phyloP scores from a whole-genome alignment of 31 red algal species.

The Endocladia muricata region DNA sequence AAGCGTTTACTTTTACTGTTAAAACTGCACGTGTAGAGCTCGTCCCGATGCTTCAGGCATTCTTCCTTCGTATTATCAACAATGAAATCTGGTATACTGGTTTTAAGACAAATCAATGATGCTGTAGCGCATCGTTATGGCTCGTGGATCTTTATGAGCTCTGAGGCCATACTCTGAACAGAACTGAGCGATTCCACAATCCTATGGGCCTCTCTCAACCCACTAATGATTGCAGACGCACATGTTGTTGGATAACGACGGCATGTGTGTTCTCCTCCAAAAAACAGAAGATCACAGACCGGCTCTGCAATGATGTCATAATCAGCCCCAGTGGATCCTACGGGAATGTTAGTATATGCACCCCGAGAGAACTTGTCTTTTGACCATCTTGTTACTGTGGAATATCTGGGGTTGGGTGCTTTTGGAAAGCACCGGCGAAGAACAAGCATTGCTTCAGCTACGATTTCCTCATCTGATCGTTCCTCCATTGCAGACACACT shows the following conservation, averaged over 20 bases:
- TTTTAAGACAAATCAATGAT: too few relatives aligned
- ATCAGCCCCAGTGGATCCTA: constrained; percentile 66
- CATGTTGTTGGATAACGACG: constrained; percentile 77
- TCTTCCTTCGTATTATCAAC: too few relatives aligned
- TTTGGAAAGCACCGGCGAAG: constrained; percentile 62
- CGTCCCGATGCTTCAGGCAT: too few relatives aligned
- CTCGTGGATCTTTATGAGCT: too few relatives aligned
- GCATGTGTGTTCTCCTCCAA: constrained; percentile 88
- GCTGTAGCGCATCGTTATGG: too few relatives aligned
- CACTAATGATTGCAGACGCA: constrained; percentile 76
- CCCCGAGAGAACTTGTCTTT: constrained; percentile 60
- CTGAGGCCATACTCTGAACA: too few relatives aligned
- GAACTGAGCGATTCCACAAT: constrained; percentile 24
- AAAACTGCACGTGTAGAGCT: too few relatives aligned
- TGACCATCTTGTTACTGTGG: constrained; percentile 73
- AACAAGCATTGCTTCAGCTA: constrained; percentile 42
- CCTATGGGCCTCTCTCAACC: constrained; percentile 61
- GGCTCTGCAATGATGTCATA: constrained; percentile 72
- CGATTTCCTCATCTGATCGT: constrained; percentile 35
- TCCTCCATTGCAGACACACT: constrained; percentile 68
- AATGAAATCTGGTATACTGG: too few relatives aligned
- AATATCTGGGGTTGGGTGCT: constrained; percentile 51
- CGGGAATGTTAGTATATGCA: constrained; percentile 80
- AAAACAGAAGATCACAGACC: constrained; percentile 62
- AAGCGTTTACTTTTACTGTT: too few relatives aligned